phyloP scores from a whole-genome alignment of 192 early-diverging fungal genomes.

The Coemansia sp. region DNA sequence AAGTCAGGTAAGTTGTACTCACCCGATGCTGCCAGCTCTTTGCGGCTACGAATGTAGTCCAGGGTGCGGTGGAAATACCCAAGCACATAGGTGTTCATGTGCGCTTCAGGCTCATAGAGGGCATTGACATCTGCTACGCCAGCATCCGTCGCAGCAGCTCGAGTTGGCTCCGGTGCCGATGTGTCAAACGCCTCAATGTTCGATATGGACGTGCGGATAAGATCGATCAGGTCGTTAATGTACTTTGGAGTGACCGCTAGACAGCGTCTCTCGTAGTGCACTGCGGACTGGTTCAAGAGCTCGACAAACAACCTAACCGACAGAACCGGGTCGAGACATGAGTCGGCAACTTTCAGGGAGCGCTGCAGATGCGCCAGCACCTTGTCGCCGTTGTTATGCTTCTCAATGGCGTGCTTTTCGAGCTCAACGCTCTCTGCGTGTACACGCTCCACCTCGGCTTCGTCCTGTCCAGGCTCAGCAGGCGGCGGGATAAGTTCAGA shows the following conservation, averaged over 20 bases:
- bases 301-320: slow-evolving; percentile 97
- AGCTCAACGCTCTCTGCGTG: slow-evolving; percentile 49
- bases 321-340: slow-evolving; percentile 84
- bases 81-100: slow-evolving; percentile 66
- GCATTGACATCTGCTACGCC: slow-evolving; percentile 59
- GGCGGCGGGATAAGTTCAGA: slow-evolving; percentile 51
- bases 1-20: slow-evolving; percentile 46
- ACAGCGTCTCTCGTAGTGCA: slow-evolving; percentile 92
- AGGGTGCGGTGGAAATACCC: slow-evolving; percentile 72
- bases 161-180: slow-evolving; percentile 52
- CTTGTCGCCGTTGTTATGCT: slow-evolving; percentile 83
- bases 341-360: slow-evolving; percentile 92
- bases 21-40: slow-evolving; percentile 44
- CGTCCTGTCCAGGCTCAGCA: slow-evolving; percentile 52
- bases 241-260: slow-evolving; percentile 90
- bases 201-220: slow-evolving; percentile 77
- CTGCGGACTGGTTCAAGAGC: slow-evolving; percentile 91
- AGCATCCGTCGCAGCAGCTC: slow-evolving; percentile 46
- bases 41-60: slow-evolving; percentile 60
- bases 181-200: slow-evolving; percentile 75
- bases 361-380: slow-evolving; percentile 93
- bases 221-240: slow-evolving; percentile 90
- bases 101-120: slow-evolving; percentile 60
- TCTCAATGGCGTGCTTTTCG: slow-evolving; percentile 58
- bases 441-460: slow-evolving; percentile 30